Evolutionary conservation across 225 moss, liverwort and hornwort species (phyloP), one percentile per base, ranked within the genome.

Genomic region (Physcomitrium patens): DNA sequence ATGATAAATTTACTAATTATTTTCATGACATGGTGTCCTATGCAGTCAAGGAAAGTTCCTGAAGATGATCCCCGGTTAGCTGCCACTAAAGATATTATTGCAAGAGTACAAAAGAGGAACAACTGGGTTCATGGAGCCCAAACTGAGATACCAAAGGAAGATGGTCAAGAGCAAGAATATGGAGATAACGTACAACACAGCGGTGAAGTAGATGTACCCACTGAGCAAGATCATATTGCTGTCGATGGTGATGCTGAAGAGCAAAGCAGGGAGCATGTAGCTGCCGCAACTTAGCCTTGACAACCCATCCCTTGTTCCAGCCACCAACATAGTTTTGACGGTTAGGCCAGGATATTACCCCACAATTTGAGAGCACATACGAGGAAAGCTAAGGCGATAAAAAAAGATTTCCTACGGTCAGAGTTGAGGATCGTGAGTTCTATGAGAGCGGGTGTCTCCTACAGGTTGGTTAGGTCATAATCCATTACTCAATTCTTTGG

Each of bases 41-140:
- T 75, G 68, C 71, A 83, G 82, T n/a, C 41, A 12, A 74, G 59
- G 23, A 67, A 75, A 18, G 78, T 75, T 17, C 78, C 82, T 42
- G 78, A 70, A 62, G 82, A 42, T 23, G 78, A 78, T 62, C 45
- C 53, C 17, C 74, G 78, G 13, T 47, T 78, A 65, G 51, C 59
- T 45, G 71, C 71, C 44, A 66, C 65, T 37, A 65, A 60, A 18
- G 78, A 75, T 16, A 58, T 70, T 12, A 45, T 78, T 12, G 59
- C 43, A 6, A 78, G 26, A 60, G 60, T 31, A 7, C 75, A 78
- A 42, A 75, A 55, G 18, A 65, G 66, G 45, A 74, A 58, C 51
- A 70, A 43, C 10, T 65, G 70, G 78, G 17, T 44, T 41, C 27
- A 23, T 43, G 70, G 58, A 51, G 65, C 59, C 48, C 74, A 69